Evolutionary conservation across 2,329 filamentous ascomycete species (phyloP).

Genomic region (Hypoxylon sp.): DNA sequence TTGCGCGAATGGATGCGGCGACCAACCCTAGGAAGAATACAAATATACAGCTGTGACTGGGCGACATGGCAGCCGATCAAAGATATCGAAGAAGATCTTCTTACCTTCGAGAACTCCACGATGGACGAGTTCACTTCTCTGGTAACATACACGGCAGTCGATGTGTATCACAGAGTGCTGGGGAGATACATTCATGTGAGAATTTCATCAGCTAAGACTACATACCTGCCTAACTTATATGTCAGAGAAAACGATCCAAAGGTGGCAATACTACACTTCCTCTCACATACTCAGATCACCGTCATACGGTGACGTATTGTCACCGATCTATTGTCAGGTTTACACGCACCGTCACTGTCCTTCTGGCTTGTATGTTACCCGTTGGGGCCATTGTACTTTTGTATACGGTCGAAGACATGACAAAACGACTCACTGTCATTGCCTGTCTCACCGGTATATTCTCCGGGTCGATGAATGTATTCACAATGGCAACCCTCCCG

Average conservation of each 20-base stretch:
- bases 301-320: not conserved
- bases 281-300: not conserved
- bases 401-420: not conserved
- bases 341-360: not conserved
- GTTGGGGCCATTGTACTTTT: not conserved
- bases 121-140: not conserved
- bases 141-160: not conserved
- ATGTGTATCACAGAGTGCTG: not conserved
- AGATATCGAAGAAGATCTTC: not conserved
- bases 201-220: not conserved
- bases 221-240: not conserved
- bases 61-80: not conserved
- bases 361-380: not conserved
- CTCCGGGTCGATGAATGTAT: not conserved
- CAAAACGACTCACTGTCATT: not conserved
- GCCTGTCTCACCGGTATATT: not conserved
- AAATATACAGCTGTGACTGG: not conserved
- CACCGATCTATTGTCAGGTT: not conserved
- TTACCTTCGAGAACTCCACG: not conserved
- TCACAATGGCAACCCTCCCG: not conserved
- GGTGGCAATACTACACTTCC: not conserved
- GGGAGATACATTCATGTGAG: not conserved
- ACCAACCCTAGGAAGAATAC: not conserved
- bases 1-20: not conserved
- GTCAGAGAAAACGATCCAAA: not conserved